Conservation (phyloP, 495 filamentous ascomycete genomes). For the Haplographium delicatum region DNA sequence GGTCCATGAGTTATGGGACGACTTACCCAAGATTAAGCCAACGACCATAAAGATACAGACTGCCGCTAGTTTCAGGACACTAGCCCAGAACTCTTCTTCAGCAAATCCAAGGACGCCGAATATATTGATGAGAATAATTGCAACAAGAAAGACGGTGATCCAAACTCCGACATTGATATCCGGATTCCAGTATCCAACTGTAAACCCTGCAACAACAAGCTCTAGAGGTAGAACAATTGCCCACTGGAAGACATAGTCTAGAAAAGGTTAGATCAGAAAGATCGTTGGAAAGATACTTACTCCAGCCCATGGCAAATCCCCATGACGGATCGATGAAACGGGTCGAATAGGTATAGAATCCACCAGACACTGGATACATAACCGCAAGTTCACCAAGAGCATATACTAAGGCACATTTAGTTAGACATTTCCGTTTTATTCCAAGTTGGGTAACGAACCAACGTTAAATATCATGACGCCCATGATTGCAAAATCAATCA, state of each 20-base stretch:
- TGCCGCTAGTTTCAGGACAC: slow-evolving; percentile 39
- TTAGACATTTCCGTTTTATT: not conserved
- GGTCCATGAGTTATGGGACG: not conserved
- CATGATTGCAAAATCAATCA: slow-evolving; percentile 23
- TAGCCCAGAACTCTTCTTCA: slow-evolving; percentile 54
- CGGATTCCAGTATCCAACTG: slow-evolving; percentile 52
- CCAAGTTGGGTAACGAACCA: not conserved
- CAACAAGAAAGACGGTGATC: slow-evolving; percentile 52
- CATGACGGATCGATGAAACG: slow-evolving; percentile 77
- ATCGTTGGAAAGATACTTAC: slow-evolving; percentile 23
- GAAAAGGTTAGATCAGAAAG: slow-evolving; percentile 23
- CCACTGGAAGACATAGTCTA: slow-evolving; percentile 56
- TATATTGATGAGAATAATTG: slow-evolving; percentile 59
- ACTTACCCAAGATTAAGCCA: slow-evolving; percentile 39
- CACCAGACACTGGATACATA: slow-evolving; percentile 41
- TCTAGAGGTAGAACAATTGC: slow-evolving; percentile 50
- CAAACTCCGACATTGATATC: slow-evolving; percentile 46
- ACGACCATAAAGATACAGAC: slow-evolving; percentile 46
- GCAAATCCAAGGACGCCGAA: slow-evolving; percentile 70
- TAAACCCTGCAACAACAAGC: slow-evolving; percentile 47
- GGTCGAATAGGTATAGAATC: slow-evolving; percentile 67
- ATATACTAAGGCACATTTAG: slow-evolving; percentile 5
- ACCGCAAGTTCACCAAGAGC: slow-evolving; percentile 24
- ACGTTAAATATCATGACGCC: slow-evolving; percentile 26
- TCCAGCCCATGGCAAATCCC: slow-evolving; percentile 87